These are phyloP conservation scores for Cyberlindnera maclurae DNA, from an alignment of 805 yeast genomes.

Conservation along the genomic window DNA sequence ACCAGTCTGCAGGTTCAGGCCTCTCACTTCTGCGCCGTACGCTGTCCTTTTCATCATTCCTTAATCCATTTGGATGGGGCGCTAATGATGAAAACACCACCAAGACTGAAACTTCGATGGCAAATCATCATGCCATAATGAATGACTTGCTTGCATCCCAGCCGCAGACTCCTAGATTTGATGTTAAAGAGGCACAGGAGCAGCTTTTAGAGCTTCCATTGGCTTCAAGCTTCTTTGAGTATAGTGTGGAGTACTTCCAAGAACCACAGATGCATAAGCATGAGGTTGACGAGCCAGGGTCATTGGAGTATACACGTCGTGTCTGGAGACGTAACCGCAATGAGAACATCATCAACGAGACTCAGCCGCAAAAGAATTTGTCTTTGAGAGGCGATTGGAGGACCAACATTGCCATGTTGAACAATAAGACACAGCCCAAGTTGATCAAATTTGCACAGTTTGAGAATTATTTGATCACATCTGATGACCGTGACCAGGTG, in stretches of 20 bases:
- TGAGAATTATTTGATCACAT: slow-evolving; percentile 71
- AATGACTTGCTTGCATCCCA: slow-evolving; percentile 24
- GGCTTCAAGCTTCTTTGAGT: slow-evolving; percentile 60
- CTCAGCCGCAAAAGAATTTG: slow-evolving; percentile 82
- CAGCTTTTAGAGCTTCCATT: slow-evolving; percentile 38
- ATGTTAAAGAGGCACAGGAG: slow-evolving; percentile 17
- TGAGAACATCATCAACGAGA: slow-evolving; percentile 76
- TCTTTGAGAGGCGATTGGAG: slow-evolving; percentile 87
- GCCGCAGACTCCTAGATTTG: slow-evolving; percentile 55
- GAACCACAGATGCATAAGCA: slow-evolving; percentile 88
- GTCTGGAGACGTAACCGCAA: slow-evolving; percentile 89
- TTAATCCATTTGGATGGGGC: slow-evolving; percentile 23
- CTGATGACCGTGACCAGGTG: slow-evolving; percentile 79
- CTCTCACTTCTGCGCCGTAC: slow-evolving; percentile 19
- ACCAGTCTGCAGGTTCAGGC: slow-evolving; percentile 5
- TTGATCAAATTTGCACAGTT: slow-evolving; percentile 80
- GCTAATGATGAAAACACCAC: slow-evolving; percentile 17
- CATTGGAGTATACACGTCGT: slow-evolving; percentile 72
- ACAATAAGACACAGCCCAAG: slow-evolving; percentile 76
- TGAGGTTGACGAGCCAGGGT: slow-evolving; percentile 89
- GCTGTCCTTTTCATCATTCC: slow-evolving; percentile 24
- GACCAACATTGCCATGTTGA: slow-evolving; percentile 46
- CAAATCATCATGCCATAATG: slow-evolving; percentile 28
- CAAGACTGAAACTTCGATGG: slow-evolving; percentile 6
- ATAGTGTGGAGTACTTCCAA: slow-evolving; percentile 83